These are phyloP conservation scores for Eragrostis curvula DNA, from an alignment of 176 grass and related monocot genomes.

Conservation along the genomic window DNA sequence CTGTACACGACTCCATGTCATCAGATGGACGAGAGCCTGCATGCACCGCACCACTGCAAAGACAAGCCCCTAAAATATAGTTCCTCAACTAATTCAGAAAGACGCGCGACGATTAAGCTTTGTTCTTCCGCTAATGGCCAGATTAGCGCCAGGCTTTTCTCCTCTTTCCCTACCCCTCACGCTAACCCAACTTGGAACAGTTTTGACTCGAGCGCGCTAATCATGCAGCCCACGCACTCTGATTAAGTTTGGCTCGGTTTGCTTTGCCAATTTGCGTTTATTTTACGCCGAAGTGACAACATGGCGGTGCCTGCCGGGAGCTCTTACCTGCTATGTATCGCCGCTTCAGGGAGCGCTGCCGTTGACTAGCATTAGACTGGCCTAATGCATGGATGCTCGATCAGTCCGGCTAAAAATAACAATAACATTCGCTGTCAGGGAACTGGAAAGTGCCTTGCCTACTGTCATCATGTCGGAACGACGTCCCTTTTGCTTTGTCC, in stretches of 20 bases:
- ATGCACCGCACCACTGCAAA: constrained; percentile 26
- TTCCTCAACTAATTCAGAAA: neutral
- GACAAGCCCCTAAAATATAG: neutral
- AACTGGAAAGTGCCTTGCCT: constrained; percentile 30
- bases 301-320: constrained; percentile 65
- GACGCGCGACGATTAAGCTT: neutral
- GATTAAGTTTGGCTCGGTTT: neutral
- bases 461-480: constrained; percentile 24
- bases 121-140: constrained; percentile 29
- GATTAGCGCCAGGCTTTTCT: constrained; percentile 41
- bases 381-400: neutral
- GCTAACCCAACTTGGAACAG: constrained; percentile 46
- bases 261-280: constrained; percentile 24
- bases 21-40: neutral
- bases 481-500: neutral
- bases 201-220: constrained; percentile 37
- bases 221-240: constrained; percentile 54
- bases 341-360: constrained; percentile 17
- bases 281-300: constrained; percentile 48
- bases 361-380: constrained; percentile 47
- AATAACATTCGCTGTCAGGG: constrained; percentile 10
- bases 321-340: neutral
- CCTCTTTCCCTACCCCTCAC: constrained; percentile 36
- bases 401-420: constrained; percentile 11
- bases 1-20: constrained; percentile 28